Base-by-base conservation (phyloP, 768 basidiomycete species). In the Mycena vulgaris region DNA sequence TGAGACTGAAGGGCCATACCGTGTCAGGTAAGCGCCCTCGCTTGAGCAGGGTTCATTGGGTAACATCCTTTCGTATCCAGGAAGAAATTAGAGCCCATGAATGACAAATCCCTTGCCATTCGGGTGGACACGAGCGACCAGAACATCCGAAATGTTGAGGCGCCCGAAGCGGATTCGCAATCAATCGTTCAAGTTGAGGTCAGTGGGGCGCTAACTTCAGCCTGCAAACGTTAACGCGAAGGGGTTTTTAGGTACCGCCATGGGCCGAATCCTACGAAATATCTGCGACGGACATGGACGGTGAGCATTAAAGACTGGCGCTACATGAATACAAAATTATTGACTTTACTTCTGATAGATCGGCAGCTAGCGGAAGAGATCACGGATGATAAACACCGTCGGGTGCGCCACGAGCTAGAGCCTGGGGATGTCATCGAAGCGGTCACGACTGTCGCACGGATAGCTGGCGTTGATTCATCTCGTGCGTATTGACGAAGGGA, bases 361-460 rank as follows among this genome's bases (percentile, higher is more conserved):
- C 86, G 88, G 48, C 86, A 90, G 51, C 81, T 95, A 31, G 85
- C 87, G 4, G 94, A 96, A 70, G 95, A 96, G 56, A 87, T 95
- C 33, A 85, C 90, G 1, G 96, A 96, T 52, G 95, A 97, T 80
- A 97, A 95, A 75, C 92, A 96, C 78, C 89, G 96, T 21, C 85
- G 95, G 63, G 90, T 98, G 9, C 87, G 95, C 45, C 94, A 95
- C 75, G 92, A 96, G 67, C 84, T 97, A 28, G 94, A 96, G 77
- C 90, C 94, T 27, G 94, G 95, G 5, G 96, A 98, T 78, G 88
- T 96, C 10, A 94, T 98, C 39, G 94, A 97, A 72, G 94, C 90
- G 17, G 90, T 94, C 9, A 88, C 88, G 60, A 98, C 96, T 14
- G 94, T 97, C 53, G 94, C 95, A 8, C 89, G 95, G 16, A 90